Evolutionary conservation across 1,284 basidiomycete species (phyloP).

Genomic region (Boletus mariae): DNA sequence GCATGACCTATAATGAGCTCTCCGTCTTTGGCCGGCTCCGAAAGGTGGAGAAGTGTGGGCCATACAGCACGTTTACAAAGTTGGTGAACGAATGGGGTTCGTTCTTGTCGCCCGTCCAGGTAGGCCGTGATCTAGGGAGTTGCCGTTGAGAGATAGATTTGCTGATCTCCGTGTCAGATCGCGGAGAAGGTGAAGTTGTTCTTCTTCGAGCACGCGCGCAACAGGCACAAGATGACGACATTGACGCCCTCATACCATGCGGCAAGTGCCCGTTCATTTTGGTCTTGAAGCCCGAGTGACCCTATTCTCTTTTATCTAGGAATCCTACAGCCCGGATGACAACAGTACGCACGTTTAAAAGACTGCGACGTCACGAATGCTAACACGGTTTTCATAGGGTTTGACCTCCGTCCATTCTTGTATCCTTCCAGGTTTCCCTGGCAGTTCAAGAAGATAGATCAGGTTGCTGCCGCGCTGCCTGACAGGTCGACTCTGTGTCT

Average conservation of each 20-base stretch:
- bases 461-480: constrained; percentile 69
- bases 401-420: constrained; percentile 93
- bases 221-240: constrained; percentile 99
- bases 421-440: constrained; percentile 93
- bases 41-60: constrained; percentile 96
- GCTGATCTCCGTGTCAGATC: constrained; percentile 50
- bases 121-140: constrained; percentile 27
- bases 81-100: constrained; percentile 90
- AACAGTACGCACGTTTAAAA: constrained; percentile 62
- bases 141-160: not conserved
- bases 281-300: not conserved
- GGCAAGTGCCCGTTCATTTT: constrained; percentile 43
- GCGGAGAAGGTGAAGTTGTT: constrained; percentile 97
- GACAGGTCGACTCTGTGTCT: constrained; percentile 53
- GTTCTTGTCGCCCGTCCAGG: constrained; percentile 75
- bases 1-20: constrained; percentile 98
- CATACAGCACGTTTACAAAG: constrained; percentile 95
- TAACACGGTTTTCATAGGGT: constrained; percentile 51
- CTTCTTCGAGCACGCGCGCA: constrained; percentile 96
- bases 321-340: constrained; percentile 95
- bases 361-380: not conserved
- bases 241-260: constrained; percentile 96
- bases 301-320: constrained; percentile 41
- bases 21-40: constrained; percentile 90
- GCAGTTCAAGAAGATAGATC: constrained; percentile 95